A percentile compares a stretch with the other conserved stretches of the same genome.
phyloP scores from a whole-genome alignment of 2,329 filamentous ascomycete genomes.

The Ramularia collo-cygni region DNA sequence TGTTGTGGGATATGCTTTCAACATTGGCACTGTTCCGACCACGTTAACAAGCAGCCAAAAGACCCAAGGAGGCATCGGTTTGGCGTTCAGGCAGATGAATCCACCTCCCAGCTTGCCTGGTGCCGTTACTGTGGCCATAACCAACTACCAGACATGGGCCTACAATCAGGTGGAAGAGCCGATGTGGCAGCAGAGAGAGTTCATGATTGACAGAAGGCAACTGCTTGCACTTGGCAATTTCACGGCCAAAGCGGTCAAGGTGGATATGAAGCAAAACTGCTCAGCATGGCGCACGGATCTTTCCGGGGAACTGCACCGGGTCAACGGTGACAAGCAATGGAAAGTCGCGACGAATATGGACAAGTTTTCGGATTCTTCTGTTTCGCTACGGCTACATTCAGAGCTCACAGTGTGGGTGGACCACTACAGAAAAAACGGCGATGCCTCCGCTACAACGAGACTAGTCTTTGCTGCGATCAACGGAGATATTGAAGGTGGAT shows the following conservation, averaged over 20 bases:
- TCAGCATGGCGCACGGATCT: neutral
- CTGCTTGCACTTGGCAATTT: neutral
- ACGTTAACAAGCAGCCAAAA: conserved; percentile 1
- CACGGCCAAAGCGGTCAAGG: neutral
- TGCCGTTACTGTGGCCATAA: neutral
- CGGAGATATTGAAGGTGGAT: neutral
- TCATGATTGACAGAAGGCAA: neutral
- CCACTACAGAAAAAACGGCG: neutral
- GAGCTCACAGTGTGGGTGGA: conserved; percentile 3
- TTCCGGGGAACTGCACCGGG: no score
- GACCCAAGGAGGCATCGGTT: neutral
- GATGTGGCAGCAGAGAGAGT: neutral
- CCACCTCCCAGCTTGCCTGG: neutral
- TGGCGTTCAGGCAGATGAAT: neutral
- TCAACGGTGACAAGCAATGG: no score
- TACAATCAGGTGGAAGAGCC: neutral
- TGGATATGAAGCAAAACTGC: neutral
- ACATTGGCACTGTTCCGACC: neutral
- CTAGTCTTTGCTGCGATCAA: conserved; percentile 1
- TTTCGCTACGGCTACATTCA: conserved; percentile 1
- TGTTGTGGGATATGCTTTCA: conserved; percentile 1
- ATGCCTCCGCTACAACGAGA: conserved; percentile 1
- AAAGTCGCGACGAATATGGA: no score
- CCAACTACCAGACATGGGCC: conserved; percentile 1
- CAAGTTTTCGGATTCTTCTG: neutral